Conservation (phyloP, 306 rosid species). For the Quercus aquifolioides region DNA sequence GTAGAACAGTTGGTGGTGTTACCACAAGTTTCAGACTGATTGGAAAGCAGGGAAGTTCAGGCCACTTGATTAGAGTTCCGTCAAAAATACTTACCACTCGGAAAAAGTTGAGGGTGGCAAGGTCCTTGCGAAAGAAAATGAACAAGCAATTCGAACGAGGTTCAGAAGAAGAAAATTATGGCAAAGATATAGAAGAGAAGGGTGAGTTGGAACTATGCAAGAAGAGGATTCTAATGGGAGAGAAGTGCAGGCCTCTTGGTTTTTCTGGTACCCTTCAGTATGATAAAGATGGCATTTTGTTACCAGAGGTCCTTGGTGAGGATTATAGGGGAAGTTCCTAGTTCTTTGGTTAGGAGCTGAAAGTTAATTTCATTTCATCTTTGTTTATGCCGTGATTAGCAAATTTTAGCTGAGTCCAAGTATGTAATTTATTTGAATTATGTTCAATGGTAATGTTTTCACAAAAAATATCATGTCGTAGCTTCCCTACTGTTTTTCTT, state of each 20-base stretch:
- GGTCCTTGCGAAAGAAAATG: slow-evolving; percentile 15
- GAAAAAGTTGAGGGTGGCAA: not conserved
- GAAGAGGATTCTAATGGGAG: slow-evolving; percentile 75
- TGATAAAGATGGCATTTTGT: slow-evolving; percentile 29
- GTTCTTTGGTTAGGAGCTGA: not conserved
- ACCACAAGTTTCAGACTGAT: not conserved
- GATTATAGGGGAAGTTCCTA: not conserved
- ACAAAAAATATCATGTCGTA: too few species aligned
- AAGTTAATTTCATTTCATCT: too few species aligned
- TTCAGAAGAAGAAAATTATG: not conserved
- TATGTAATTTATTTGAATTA: too few species aligned
- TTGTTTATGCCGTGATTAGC: too few species aligned
- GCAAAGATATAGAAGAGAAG: not conserved
- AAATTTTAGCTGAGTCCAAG: too few species aligned
- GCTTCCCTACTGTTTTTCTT: too few species aligned
- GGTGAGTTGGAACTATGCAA: slow-evolving; percentile 36
- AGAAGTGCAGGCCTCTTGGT: slow-evolving; percentile 55
- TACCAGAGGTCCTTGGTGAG: slow-evolving; percentile 26
- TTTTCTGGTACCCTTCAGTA: slow-evolving; percentile 41
- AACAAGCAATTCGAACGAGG: not conserved
- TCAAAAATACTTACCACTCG: not conserved
- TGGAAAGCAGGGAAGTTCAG: slow-evolving; percentile 19
- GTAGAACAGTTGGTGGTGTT: not conserved
- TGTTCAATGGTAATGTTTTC: too few species aligned
- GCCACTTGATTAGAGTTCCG: slow-evolving; percentile 22